Evolutionary conservation across 1,284 basidiomycete genomes (phyloP).

Genomic region (Ustilago loliicola): DNA sequence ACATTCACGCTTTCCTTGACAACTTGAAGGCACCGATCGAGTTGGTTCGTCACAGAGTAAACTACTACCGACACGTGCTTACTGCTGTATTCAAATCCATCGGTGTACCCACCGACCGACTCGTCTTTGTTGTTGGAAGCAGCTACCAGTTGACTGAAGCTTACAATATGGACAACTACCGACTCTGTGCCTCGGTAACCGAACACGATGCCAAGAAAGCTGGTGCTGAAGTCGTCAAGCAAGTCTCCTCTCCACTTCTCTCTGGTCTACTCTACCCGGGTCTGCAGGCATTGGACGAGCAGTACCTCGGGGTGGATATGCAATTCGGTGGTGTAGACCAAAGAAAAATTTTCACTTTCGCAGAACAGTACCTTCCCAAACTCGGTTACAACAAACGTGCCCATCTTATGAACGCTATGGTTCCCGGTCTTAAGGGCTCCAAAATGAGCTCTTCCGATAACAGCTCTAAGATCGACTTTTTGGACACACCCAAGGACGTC

Average conservation of each 20-base stretch:
- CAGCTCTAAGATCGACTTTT: slow-evolving; percentile 97
- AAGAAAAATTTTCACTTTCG: slow-evolving; percentile 99
- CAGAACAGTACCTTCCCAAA: slow-evolving; percentile 91
- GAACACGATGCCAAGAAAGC: slow-evolving; percentile 98
- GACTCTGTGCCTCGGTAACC: slow-evolving; percentile 86
- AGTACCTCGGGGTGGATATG: slow-evolving; percentile 95
- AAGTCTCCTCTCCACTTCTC: slow-evolving; percentile 90
- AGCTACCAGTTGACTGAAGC: slow-evolving; percentile 91
- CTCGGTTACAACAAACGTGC: slow-evolving; percentile 95
- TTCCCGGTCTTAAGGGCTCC: slow-evolving; percentile 90
- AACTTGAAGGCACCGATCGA: slow-evolving; percentile 98
- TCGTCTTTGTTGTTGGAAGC: slow-evolving; percentile 84
- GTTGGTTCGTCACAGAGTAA: slow-evolving; percentile 86
- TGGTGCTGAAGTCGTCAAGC: slow-evolving; percentile 99
- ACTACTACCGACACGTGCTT: slow-evolving; percentile 89
- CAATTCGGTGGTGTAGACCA: slow-evolving; percentile 99
- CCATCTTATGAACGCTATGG: slow-evolving; percentile 99
- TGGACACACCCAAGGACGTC: slow-evolving; percentile 86
- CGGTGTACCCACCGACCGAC: slow-evolving; percentile 85
- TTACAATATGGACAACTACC: slow-evolving; percentile 96
- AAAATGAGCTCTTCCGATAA: slow-evolving; percentile 99
- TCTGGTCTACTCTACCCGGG: slow-evolving; percentile 95
- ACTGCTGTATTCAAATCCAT: slow-evolving; percentile 87
- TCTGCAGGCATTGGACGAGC: slow-evolving; percentile 94
- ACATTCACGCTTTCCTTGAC: slow-evolving; percentile 97